A percentile compares a stretch with the other conserved stretches of the same genome.
phyloP scores from a whole-genome alignment of 345 rosid genomes.

The Populus pruinosa region DNA sequence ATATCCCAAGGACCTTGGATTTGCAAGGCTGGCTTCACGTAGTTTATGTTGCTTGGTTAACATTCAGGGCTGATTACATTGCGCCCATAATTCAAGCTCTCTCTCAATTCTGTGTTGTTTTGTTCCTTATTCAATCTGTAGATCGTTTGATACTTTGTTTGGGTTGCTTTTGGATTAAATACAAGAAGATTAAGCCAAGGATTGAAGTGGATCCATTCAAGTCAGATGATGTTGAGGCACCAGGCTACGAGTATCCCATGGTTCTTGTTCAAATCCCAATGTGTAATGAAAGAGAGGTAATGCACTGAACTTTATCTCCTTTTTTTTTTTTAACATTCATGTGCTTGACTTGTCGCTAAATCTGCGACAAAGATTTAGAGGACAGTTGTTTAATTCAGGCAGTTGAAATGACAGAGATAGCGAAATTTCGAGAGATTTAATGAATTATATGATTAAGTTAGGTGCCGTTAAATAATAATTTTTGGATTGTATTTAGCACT shows the following conservation, averaged over 20 bases:
- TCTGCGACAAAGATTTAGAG: neutral
- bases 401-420: neutral
- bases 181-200: slow-evolving; percentile 60
- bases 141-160: slow-evolving; percentile 72
- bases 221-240: slow-evolving; percentile 52
- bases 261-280: slow-evolving; percentile 90
- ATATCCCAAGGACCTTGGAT: slow-evolving; percentile 55
- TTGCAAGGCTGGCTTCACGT: slow-evolving; percentile 62
- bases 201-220: slow-evolving; percentile 53
- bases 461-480: neutral
- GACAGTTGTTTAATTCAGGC: neutral
- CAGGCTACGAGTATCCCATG: slow-evolving; percentile 56
- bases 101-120: slow-evolving; percentile 61
- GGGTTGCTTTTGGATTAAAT: slow-evolving; percentile 82
- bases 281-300: slow-evolving; percentile 82
- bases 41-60: slow-evolving; percentile 61
- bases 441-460: neutral
- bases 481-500: neutral
- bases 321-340: neutral
- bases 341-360: neutral
- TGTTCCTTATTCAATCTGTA: slow-evolving; percentile 69
- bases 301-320: neutral
- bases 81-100: slow-evolving; percentile 61
- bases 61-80: slow-evolving; percentile 57
- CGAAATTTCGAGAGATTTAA: neutral